A percentile compares a stretch with the other conserved stretches of the same genome.
These are phyloP conservation scores for Ophiostoma tasmaniense DNA, from an alignment of 2,329 filamentous ascomycete genomes.

Conservation along the genomic window DNA sequence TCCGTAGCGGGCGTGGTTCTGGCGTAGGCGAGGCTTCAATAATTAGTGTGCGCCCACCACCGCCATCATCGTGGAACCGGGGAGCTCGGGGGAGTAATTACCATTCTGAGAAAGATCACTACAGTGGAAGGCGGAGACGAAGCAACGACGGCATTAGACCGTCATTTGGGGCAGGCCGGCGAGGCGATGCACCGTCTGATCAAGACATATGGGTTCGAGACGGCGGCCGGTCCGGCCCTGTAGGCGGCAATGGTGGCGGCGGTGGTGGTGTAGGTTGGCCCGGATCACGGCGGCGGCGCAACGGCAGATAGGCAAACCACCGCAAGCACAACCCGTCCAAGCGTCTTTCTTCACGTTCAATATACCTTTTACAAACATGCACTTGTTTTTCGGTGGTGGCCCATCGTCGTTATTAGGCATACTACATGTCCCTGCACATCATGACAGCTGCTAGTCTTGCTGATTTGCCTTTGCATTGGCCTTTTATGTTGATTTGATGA, in stretches of 20 bases:
- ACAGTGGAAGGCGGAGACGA: not conserved
- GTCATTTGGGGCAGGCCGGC: conserved; percentile 38
- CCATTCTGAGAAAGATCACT: not conserved
- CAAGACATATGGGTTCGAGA: conserved; percentile 37
- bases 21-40: conserved; percentile 29
- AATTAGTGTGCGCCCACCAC: conserved; percentile 17
- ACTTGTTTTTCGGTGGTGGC: not conserved
- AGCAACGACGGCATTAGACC: not conserved
- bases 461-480: not conserved
- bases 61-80: not conserved
- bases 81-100: not conserved
- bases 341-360: not conserved
- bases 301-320: not conserved
- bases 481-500: not conserved
- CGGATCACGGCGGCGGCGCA: not conserved
- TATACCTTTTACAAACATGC: not conserved
- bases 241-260: not conserved
- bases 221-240: conserved; percentile 25
- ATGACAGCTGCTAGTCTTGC: not conserved
- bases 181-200: conserved; percentile 55
- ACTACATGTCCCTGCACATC: not conserved
- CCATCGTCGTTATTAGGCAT: not conserved
- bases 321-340: no score
- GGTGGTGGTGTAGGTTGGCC: not conserved
- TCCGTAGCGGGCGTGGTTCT: conserved; percentile 36